A percentile compares a stretch with the other conserved stretches of the same genome.
phyloP scores from a whole-genome alignment of 2,329 filamentous ascomycete species.

The Colletotrichum theobromicola region DNA sequence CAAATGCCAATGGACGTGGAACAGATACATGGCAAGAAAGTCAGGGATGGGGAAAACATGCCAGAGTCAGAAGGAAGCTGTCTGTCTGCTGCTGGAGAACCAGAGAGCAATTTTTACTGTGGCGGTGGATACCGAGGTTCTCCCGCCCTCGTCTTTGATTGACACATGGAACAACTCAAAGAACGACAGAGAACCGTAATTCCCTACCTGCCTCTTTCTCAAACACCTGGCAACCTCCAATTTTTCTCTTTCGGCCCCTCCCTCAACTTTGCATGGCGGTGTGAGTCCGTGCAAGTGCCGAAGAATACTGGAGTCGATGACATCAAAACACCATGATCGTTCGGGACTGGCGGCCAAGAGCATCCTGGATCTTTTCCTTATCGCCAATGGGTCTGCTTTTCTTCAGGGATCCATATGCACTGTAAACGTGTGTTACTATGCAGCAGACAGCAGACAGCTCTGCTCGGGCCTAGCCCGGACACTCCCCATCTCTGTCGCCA shows the following conservation, averaged over 20 bases:
- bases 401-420: not conserved
- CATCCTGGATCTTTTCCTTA: not conserved
- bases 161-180: not conserved
- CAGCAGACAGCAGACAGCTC: no score
- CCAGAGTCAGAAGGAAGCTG: not conserved
- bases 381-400: not conserved
- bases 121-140: not conserved
- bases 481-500: not conserved
- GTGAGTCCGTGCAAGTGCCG: slow-evolving; percentile 13
- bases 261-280: not conserved
- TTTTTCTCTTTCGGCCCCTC: not conserved
- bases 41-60: no score
- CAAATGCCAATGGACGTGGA: not conserved
- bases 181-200: not conserved
- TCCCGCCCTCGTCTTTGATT: not conserved
- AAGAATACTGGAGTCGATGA: slow-evolving; percentile 16
- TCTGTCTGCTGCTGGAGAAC: not conserved
- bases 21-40: no score
- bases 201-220: not conserved
- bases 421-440: not conserved
- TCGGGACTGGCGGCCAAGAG: slow-evolving; percentile 2
- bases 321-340: slow-evolving; percentile 8
- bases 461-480: not conserved
- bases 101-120: not conserved
- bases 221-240: not conserved